Evolutionary conservation across 768 basidiomycete genomes (phyloP).

Genomic region (Fomitopsis pulvina): DNA sequence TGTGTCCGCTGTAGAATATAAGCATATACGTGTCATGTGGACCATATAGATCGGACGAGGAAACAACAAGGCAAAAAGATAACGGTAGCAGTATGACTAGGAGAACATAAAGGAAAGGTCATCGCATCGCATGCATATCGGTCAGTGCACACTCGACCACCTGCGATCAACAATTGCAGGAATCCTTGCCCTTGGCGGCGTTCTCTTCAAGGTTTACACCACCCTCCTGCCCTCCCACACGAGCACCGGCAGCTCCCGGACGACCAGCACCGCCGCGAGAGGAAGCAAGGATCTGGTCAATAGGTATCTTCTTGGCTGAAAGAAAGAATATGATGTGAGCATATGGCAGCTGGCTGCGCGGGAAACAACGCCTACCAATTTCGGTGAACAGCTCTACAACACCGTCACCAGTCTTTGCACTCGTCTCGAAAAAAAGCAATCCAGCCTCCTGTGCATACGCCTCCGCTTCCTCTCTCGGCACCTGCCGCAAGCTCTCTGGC

Average conservation of each 20-base stretch:
- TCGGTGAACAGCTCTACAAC: constrained; percentile 97
- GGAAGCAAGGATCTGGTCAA: constrained; percentile 89
- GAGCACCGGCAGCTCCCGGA: constrained; percentile 47
- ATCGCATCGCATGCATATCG: background rate
- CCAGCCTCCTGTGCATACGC: constrained; percentile 96
- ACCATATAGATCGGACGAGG: constrained; percentile 20
- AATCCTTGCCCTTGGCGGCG: constrained; percentile 60
- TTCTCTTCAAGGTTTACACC: constrained; percentile 69
- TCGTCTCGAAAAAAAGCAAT: constrained; percentile 94
- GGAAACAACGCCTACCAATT: constrained; percentile 59
- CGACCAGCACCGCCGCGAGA: constrained; percentile 63
- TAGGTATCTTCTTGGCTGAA: constrained; percentile 78
- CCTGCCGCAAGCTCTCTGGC: constrained; percentile 76
- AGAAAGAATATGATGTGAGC: background rate
- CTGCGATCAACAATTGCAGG: constrained; percentile 67
- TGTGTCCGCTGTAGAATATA: constrained; percentile 6
- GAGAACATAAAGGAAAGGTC: background rate
- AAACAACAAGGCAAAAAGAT: constrained; percentile 7
- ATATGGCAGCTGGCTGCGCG: background rate
- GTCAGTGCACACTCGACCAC: background rate
- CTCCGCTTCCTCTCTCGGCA: constrained; percentile 90
- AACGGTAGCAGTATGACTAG: constrained; percentile 18
- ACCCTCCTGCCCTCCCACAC: constrained; percentile 48
- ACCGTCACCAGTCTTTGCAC: constrained; percentile 94
- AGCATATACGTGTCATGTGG: constrained; percentile 17